Evolutionary conservation across 2,329 filamentous ascomycete species (phyloP), one percentile per base, ranked within the genome.

Genomic region (Gyromitra esculenta): DNA sequence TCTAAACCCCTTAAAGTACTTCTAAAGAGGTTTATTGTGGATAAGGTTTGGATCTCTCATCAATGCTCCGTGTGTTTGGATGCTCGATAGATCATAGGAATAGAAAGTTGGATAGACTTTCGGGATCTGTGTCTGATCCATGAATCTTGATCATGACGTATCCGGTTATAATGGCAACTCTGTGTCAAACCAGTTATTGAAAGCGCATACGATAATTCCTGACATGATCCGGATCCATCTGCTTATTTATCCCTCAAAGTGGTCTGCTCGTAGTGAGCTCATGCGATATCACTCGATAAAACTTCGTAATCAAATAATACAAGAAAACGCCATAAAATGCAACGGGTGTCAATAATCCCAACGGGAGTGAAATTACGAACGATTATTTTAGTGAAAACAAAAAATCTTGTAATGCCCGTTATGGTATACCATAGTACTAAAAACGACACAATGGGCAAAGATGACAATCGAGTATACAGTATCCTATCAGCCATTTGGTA

Each of bases 231-330:
- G 31, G 5, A n/a, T 21, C 18, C 18, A 45, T 63, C 13, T 35
- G 7, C 45, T 7, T 11, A 13, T 52, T 65, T 31, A 21, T 66
- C 54, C 63, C 48, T 9, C 21, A 35, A 64, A 64, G 50, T 35
- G 31, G 41, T 39, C 15, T 21, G 59, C 9, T 13, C n/a, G 15
- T 25, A 52, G 37, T 45, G 18, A 48, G 9, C 31, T 69, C 66
- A 69, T 62, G 25, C 6, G 11, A n/a, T 31, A 69, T 69, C 66
- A 69, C 66, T 69, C 66, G 54, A 25, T 13, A 15, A 35, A 2
- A 18, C 15, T 13, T 7, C 25, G 8, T 31, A 18, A n/a, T 52
- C 7, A 18, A 52, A 52, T 18, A 52, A 15, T 25, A 18, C 21
- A 25, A 21, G 8, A 18, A 6, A 31, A 0, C 4, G 25, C 0